Evolutionary conservation across 2,329 filamentous ascomycete species (phyloP), one percentile per base, ranked within the genome.

Genomic region (Aspergillus floridensis): DNA sequence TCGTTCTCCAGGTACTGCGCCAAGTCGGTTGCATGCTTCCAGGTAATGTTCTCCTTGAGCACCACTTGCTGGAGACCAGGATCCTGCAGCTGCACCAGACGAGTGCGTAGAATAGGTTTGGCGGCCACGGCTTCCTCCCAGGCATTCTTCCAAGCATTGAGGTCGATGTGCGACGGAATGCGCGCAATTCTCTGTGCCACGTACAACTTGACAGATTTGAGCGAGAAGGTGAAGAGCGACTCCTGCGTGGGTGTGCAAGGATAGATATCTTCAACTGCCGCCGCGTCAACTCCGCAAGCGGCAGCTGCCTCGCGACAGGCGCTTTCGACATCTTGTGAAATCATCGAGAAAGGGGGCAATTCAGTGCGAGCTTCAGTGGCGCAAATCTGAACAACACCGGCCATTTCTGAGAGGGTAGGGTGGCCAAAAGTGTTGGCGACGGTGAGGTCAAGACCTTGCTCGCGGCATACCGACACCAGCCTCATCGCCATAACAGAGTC

Each of bases 51-150:
- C 54, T 72, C 68, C 21, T 72, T 71, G 3, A 77, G 58, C 5
- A 76, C 70, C 31, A 77, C 73, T 60, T 76, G 76, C 54, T 72
- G 69, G 22, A 76, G 66, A 16, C 72, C 70, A 21, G 67, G 68
- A 5, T 71, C 63, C n/a, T 70, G 67, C 31, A 75, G 66, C 32
- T 77, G 73, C 21, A 73, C 72, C n/a, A 79, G 63, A 7, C 79
- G 75, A 7, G 79, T 82, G 19, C 81, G 78, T 29, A 83, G 68
- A 26, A 82, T 80, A 26, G 78, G 76, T 46, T 70, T 72, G 48
- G 72, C 70, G 16, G 71, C 59, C 2, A 80, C 73, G 2, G 77
- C 75, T 6, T 68, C 68, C 51, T 79, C 72, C 79, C 80, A 82
- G 3, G 80, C 77, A 5, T 68, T 66, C 56, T 76, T 77, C 72